Percentiles rank a stretch among this genome's conserved stretches.
Conservation (phyloP, 306 rosid species). For the Gastrolobium villosum region DNA sequence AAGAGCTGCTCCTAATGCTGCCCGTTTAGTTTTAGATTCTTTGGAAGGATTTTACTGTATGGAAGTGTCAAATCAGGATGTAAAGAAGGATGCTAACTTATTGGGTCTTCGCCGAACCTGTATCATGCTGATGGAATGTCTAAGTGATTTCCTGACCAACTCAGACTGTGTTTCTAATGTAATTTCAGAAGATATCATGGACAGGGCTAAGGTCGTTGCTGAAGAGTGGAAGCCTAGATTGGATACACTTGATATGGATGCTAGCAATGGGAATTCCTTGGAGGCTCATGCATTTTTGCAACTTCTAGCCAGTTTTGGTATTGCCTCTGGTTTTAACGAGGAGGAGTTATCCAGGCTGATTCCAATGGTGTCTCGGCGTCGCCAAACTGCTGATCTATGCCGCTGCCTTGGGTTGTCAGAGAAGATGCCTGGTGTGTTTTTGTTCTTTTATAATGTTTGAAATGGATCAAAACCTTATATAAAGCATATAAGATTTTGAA, state of each 20-base stretch:
- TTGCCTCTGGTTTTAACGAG: constrained; percentile 88
- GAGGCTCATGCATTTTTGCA: constrained; percentile 99
- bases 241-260: constrained; percentile 91
- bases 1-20: constrained; percentile 85
- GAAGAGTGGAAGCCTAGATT: constrained; percentile 96
- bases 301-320: constrained; percentile 84
- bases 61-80: constrained; percentile 73
- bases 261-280: constrained; percentile 92
- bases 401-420: constrained; percentile 92
- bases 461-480: constrained; percentile 20
- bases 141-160: constrained; percentile 72
- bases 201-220: constrained; percentile 78
- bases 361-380: constrained; percentile 97
- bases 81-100: constrained; percentile 90
- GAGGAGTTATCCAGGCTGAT: constrained; percentile 83
- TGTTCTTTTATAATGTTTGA: not conserved
- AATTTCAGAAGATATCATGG: constrained; percentile 74
- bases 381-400: constrained; percentile 96
- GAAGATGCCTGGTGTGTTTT: constrained; percentile 87
- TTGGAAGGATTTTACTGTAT: constrained; percentile 81
- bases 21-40: constrained; percentile 80
- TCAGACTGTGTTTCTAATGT: constrained; percentile 61
- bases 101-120: constrained; percentile 94
- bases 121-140: constrained; percentile 97
- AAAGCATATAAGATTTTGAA: not conserved